Percentiles rank a stretch among this genome's conserved stretches.
Conservation (phyloP, 2,329 filamentous ascomycete species). For the Nemania abortiva region DNA sequence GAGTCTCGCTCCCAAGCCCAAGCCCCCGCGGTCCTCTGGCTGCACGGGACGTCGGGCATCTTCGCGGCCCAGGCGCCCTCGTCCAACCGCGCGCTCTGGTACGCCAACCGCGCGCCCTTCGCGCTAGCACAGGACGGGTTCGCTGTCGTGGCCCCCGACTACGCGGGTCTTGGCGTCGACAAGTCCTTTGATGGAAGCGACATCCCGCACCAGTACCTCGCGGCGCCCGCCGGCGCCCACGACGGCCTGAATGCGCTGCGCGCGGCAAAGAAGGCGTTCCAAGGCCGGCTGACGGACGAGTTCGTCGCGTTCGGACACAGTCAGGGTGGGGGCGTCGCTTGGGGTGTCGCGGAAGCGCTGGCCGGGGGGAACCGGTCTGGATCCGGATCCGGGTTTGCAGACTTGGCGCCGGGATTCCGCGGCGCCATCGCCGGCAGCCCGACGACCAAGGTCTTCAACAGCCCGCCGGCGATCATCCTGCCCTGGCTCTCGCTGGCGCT, state of each 20-base stretch:
- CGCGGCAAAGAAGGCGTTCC: slow-evolving; percentile 58
- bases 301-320: slow-evolving; percentile 53
- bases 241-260: slow-evolving; percentile 58
- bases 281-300: slow-evolving; percentile 48
- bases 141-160: slow-evolving; percentile 60
- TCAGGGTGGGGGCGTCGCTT: slow-evolving; percentile 50
- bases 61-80: slow-evolving; percentile 56
- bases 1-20: too few relatives aligned
- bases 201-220: slow-evolving; percentile 58
- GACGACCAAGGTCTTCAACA: slow-evolving; percentile 23
- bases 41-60: slow-evolving; percentile 60
- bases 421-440: slow-evolving; percentile 23
- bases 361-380: slow-evolving; percentile 31
- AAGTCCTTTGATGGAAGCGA: slow-evolving; percentile 49
- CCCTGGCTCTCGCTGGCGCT: slow-evolving; percentile 43
- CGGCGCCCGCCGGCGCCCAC: slow-evolving; percentile 54
- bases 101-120: slow-evolving; percentile 56
- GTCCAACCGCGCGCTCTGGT: slow-evolving; percentile 56
- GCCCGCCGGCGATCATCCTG: slow-evolving; percentile 27
- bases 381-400: background rate
- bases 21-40: slow-evolving; percentile 54
- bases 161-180: slow-evolving; percentile 58
- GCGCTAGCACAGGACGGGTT: slow-evolving; percentile 57
- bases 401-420: slow-evolving; percentile 14
- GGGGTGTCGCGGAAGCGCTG: slow-evolving; percentile 44